Evolutionary conservation across 2,329 filamentous ascomycete genomes (phyloP).

Genomic region (Chaetomium sp.): DNA sequence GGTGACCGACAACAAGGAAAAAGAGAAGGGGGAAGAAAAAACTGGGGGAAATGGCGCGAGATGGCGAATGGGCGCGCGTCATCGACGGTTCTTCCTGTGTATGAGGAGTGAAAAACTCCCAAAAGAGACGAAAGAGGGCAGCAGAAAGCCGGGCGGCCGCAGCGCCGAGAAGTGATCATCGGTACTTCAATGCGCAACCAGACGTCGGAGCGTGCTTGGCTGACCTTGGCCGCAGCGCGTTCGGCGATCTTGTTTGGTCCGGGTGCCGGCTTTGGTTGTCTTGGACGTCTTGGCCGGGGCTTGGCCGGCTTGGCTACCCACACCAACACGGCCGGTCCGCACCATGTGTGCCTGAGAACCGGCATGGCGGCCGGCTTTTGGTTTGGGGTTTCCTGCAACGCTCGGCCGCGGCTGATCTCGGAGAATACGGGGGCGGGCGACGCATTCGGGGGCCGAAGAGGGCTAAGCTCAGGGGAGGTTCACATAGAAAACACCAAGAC

Average conservation of each 20-base stretch:
- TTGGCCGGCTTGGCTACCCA: background rate
- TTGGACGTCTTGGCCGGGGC: background rate
- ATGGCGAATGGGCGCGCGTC: no score
- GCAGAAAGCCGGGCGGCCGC: no score
- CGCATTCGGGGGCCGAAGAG: background rate
- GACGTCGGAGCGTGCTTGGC: no score
- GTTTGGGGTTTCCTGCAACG: background rate
- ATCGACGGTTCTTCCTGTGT: no score
- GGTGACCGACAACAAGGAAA: no score
- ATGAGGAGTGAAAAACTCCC: no score
- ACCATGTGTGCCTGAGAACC: background rate
- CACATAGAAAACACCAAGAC: background rate
- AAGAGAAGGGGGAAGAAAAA: background rate
- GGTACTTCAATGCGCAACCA: no score
- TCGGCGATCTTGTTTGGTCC: no score
- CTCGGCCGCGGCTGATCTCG: background rate
- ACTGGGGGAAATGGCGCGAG: background rate
- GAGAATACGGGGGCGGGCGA: background rate
- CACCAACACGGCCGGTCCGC: no score
- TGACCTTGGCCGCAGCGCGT: no score
- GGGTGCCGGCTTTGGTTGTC: background rate
- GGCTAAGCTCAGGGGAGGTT: background rate
- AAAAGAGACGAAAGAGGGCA: no score
- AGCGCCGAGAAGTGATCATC: no score
- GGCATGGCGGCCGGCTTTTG: background rate